Evolutionary conservation across 116 monocot species (phyloP).

Genomic region (Papilionanthe hybrid): DNA sequence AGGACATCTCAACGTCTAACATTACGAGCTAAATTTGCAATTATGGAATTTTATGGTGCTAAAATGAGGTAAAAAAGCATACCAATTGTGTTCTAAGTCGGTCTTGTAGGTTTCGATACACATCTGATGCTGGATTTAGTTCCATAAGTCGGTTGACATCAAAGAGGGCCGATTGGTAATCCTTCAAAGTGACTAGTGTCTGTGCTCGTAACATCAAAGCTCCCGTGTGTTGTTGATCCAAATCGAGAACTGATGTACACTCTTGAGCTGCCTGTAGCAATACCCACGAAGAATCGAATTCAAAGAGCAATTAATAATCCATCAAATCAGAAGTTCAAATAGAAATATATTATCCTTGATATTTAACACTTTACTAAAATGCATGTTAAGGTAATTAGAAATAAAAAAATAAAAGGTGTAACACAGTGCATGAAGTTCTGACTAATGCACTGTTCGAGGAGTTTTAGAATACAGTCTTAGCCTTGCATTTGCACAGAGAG

Average conservation of each 20-base stretch:
- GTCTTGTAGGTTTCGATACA: slow-evolving; percentile 71
- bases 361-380: background rate
- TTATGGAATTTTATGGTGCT: background rate
- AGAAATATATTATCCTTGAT: background rate
- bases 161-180: slow-evolving; percentile 91
- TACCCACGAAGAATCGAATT: background rate
- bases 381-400: background rate
- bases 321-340: slow-evolving; percentile 5
- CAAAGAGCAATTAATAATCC: background rate
- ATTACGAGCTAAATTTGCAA: background rate
- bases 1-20: background rate
- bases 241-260: slow-evolving; percentile 90
- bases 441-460: background rate
- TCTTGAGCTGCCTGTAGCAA: slow-evolving; percentile 76
- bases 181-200: slow-evolving; percentile 84
- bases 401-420: background rate
- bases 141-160: slow-evolving; percentile 96
- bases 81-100: slow-evolving; percentile 89
- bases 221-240: slow-evolving; percentile 87
- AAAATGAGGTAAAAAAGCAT: slow-evolving; percentile 14
- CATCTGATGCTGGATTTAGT: slow-evolving; percentile 84
- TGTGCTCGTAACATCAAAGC: slow-evolving; percentile 96
- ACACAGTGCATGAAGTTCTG: too few species aligned
- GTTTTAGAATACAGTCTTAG: background rate
- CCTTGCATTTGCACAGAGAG: background rate